phyloP scores from a whole-genome alignment of 2,329 filamentous ascomycete genomes.

The Ophiostoma sp. region DNA sequence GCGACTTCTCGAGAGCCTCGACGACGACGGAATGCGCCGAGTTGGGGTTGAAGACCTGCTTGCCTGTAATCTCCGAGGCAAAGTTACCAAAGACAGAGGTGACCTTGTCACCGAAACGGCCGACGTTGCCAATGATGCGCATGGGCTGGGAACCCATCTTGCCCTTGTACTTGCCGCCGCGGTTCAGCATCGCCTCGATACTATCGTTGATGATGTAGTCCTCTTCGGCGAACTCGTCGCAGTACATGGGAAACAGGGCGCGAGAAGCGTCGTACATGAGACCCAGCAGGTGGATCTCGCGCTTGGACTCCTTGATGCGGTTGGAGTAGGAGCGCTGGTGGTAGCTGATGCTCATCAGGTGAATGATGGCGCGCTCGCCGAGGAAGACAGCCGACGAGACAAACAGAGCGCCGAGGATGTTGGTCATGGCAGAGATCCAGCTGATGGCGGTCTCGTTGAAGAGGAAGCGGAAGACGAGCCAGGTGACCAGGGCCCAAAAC shows the following conservation, averaged over 20 bases:
- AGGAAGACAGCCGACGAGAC: constrained; percentile 66
- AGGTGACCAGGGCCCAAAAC: constrained; percentile 60
- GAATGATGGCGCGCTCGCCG: constrained; percentile 71
- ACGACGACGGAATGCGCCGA: constrained; percentile 85
- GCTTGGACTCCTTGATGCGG: constrained; percentile 84
- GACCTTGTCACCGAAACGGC: constrained; percentile 84
- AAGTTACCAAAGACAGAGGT: constrained; percentile 90
- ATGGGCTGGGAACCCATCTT: constrained; percentile 64
- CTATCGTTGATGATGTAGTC: constrained; percentile 88
- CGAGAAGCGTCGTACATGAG: constrained; percentile 87
- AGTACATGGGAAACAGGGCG: constrained; percentile 85
- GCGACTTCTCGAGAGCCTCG: constrained; percentile 78
- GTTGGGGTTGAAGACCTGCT: constrained; percentile 89
- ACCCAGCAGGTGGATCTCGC: constrained; percentile 72
- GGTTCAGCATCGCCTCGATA: constrained; percentile 58
- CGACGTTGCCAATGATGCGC: constrained; percentile 67
- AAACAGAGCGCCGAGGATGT: constrained; percentile 61
- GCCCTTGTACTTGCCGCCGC: constrained; percentile 31
- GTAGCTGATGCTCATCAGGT: constrained; percentile 79
- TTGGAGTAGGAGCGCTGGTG: constrained; percentile 78
- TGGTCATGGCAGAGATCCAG: constrained; percentile 57
- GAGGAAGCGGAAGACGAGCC: constrained; percentile 56
- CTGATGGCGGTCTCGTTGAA: constrained; percentile 40
- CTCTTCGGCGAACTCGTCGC: constrained; percentile 81
- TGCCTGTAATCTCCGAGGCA: constrained; percentile 90